Evolutionary conservation across 768 basidiomycete species (phyloP).

Genomic region (Dioszegia hungarica): DNA sequence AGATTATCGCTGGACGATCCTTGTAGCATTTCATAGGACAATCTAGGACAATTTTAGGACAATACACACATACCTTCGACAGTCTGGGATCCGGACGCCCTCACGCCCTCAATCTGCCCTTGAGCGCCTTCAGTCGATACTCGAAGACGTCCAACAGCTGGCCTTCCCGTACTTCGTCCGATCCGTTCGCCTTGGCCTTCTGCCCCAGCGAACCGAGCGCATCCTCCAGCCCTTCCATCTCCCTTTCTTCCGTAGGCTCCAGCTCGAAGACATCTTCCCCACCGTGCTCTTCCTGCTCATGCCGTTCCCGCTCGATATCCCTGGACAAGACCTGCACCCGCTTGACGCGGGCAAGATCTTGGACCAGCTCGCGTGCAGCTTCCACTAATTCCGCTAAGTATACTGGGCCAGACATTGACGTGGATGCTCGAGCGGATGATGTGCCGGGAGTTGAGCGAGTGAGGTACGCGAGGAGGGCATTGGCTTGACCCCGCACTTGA

Average conservation of each 20-base stretch:
- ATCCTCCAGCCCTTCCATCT: constrained; percentile 57
- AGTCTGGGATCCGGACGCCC: not conserved
- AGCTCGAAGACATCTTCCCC: constrained; percentile 35
- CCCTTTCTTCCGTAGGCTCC: constrained; percentile 23
- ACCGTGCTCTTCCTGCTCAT: constrained; percentile 47
- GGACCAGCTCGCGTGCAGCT: constrained; percentile 58
- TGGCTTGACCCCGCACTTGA: constrained; percentile 64
- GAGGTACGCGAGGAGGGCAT: constrained; percentile 57
- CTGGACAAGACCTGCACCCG: constrained; percentile 69
- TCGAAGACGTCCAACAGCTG: constrained; percentile 17
- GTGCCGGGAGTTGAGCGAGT: not conserved
- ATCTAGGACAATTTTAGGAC: not conserved
- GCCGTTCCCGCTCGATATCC: constrained; percentile 72
- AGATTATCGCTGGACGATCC: not conserved
- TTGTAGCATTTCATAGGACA: not conserved
- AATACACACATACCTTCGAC: not conserved
- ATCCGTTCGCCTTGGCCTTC: not conserved
- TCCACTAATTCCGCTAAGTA: constrained; percentile 14
- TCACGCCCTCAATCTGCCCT: not conserved
- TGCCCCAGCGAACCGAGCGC: constrained; percentile 38
- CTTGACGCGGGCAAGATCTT: constrained; percentile 58
- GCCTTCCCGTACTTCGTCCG: constrained; percentile 14
- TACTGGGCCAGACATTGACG: not conserved
- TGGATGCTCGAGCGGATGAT: too few species aligned
- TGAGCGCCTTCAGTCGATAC: constrained; percentile 5